Conservation (phyloP, 352 stramenopile genomes). For the Phytophthora kernoviae region DNA sequence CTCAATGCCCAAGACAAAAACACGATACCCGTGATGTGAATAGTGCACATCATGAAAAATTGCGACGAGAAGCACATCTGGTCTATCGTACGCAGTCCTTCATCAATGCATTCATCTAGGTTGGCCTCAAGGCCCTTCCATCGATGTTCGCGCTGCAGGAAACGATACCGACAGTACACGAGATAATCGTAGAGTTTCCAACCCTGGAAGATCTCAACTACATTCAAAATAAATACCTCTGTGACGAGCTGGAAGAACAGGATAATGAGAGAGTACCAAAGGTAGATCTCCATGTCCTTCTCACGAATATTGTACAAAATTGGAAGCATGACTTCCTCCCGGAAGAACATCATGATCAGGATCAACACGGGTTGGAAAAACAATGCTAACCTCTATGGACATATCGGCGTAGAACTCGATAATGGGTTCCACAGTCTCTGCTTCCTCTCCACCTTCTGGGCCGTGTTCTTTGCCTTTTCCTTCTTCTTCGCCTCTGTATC, state of each 20-base stretch:
- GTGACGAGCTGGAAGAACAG: slow-evolving; percentile 94
- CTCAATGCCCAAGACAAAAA: slow-evolving; percentile 96
- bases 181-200: slow-evolving; percentile 99
- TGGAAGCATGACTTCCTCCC: slow-evolving; percentile 92
- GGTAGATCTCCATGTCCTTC: slow-evolving; percentile 98
- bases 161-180: slow-evolving; percentile 95
- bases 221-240: slow-evolving; percentile 96
- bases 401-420: slow-evolving; percentile 94
- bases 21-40: slow-evolving; percentile 94
- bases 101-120: slow-evolving; percentile 97
- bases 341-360: slow-evolving; percentile 95
- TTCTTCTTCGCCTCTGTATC: slow-evolving; percentile 32
- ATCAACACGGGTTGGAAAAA: slow-evolving; percentile 96
- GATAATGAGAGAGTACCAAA: slow-evolving; percentile 95
- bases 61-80: slow-evolving; percentile 98
- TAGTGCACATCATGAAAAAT: slow-evolving; percentile 97
- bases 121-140: slow-evolving; percentile 97
- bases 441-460: slow-evolving; percentile 38
- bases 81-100: slow-evolving; percentile 94
- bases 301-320: slow-evolving; percentile 96
- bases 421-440: slow-evolving; percentile 96
- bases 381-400: slow-evolving; percentile 90
- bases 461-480: slow-evolving; percentile 35
- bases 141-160: slow-evolving; percentile 94
- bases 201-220: slow-evolving; percentile 96